Conservation (phyloP, 495 filamentous ascomycete genomes). For the Letharia columbiana region DNA sequence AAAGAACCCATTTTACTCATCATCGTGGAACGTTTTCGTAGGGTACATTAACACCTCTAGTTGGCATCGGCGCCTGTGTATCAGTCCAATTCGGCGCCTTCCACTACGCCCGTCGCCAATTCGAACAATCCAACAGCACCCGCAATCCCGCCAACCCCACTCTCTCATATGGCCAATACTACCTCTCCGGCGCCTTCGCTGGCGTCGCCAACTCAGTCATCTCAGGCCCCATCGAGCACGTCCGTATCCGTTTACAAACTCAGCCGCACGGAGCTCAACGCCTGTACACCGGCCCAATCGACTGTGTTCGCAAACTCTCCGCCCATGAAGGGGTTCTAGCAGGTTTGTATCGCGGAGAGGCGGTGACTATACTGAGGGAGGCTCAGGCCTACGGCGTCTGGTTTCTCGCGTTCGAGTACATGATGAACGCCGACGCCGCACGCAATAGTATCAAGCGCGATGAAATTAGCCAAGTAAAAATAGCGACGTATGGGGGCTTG, state of each 20-base stretch:
- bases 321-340: slow-evolving; percentile 53
- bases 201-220: slow-evolving; percentile 84
- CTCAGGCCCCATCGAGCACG: slow-evolving; percentile 90
- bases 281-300: slow-evolving; percentile 75
- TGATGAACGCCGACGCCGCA: slow-evolving; percentile 83
- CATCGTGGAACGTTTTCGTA: background rate
- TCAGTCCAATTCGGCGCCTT: slow-evolving; percentile 97
- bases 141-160: slow-evolving; percentile 34
- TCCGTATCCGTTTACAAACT: slow-evolving; percentile 94
- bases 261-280: slow-evolving; percentile 77
- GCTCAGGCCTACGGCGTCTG: slow-evolving; percentile 90
- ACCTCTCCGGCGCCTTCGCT: slow-evolving; percentile 80
- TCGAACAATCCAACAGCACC: slow-evolving; percentile 63
- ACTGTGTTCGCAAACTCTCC: slow-evolving; percentile 81
- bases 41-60: slow-evolving; percentile 88
- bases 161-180: slow-evolving; percentile 79
- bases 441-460: slow-evolving; percentile 64
- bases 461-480: slow-evolving; percentile 71
- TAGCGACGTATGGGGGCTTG: slow-evolving; percentile 85
- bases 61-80: slow-evolving; percentile 96
- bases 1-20: background rate
- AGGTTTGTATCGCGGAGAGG: slow-evolving; percentile 78
- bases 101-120: slow-evolving; percentile 77
- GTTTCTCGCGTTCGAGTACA: slow-evolving; percentile 90
- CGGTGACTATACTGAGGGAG: slow-evolving; percentile 80